phyloP scores from a whole-genome alignment of 176 grass and related monocot species.

The Triticum turgidum region DNA sequence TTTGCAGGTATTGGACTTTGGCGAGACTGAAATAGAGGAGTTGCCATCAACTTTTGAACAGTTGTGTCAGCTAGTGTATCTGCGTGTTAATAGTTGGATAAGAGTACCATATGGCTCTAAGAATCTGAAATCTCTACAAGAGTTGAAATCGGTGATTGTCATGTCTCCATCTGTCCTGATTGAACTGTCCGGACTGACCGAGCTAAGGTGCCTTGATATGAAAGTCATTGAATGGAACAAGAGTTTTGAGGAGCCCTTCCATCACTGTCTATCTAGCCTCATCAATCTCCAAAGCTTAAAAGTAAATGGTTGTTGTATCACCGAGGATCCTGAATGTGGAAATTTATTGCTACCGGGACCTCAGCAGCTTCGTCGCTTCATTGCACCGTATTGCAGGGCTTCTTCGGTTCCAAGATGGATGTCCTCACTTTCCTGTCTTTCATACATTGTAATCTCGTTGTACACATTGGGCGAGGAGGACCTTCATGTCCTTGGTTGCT shows the following conservation, averaged over 20 bases:
- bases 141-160: background rate
- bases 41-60: background rate
- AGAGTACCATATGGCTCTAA: background rate
- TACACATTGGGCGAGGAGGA: background rate
- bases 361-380: background rate
- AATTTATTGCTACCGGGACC: background rate
- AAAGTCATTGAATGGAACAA: background rate
- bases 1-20: background rate
- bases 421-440: background rate
- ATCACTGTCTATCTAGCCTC: background rate
- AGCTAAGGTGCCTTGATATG: background rate
- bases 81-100: fast-evolving
- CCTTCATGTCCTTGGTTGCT: background rate
- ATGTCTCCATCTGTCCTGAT: background rate
- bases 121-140: background rate
- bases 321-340: background rate
- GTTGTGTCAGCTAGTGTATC: background rate
- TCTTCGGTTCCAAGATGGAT: slow-evolving; percentile 22
- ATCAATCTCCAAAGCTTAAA: background rate
- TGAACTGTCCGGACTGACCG: background rate
- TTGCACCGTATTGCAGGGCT: background rate
- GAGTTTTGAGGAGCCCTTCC: background rate
- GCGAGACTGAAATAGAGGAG: fast-evolving
- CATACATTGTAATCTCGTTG: background rate
- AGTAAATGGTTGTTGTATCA: background rate